These are phyloP conservation scores for Wolfiporia cocos DNA, from an alignment of 1,284 basidiomycete species.

Conservation along the genomic window DNA sequence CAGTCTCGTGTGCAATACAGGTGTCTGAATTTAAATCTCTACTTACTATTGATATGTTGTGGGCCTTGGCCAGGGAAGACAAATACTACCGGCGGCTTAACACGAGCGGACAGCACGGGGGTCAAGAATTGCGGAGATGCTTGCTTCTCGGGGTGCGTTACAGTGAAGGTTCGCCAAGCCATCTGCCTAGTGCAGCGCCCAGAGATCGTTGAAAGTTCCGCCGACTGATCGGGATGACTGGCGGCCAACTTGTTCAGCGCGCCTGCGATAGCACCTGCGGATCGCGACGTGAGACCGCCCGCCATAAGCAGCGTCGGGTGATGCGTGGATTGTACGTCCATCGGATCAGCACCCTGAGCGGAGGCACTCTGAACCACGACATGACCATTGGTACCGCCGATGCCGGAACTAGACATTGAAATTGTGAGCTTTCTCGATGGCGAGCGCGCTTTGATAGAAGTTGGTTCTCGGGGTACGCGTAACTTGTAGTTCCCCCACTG, in stretches of 20 bases:
- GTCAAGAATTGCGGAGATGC: constrained; percentile 24
- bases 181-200: constrained; percentile 27
- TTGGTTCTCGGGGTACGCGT: constrained; percentile 18
- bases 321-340: neutral
- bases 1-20: too few species aligned
- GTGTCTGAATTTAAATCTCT: constrained; percentile 32
- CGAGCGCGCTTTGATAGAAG: constrained; percentile 13
- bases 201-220: constrained; percentile 9
- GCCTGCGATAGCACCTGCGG: constrained; percentile 18
- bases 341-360: neutral
- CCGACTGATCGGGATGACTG: neutral
- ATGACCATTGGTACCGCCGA: constrained; percentile 37
- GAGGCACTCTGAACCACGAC: constrained; percentile 28
- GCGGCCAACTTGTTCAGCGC: neutral
- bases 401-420: constrained; percentile 36
- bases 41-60: constrained; percentile 6
- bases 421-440: constrained; percentile 18
- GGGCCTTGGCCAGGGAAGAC: constrained; percentile 9
- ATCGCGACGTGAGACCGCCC: constrained; percentile 27
- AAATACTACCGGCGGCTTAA: constrained; percentile 26
- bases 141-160: constrained; percentile 20
- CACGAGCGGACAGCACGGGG: constrained; percentile 20
- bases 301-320: constrained; percentile 26
- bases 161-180: constrained; percentile 27
- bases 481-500: constrained; percentile 29